phyloP scores from a whole-genome alignment of 345 rosid species.

The Leavenworthia alabamica region DNA sequence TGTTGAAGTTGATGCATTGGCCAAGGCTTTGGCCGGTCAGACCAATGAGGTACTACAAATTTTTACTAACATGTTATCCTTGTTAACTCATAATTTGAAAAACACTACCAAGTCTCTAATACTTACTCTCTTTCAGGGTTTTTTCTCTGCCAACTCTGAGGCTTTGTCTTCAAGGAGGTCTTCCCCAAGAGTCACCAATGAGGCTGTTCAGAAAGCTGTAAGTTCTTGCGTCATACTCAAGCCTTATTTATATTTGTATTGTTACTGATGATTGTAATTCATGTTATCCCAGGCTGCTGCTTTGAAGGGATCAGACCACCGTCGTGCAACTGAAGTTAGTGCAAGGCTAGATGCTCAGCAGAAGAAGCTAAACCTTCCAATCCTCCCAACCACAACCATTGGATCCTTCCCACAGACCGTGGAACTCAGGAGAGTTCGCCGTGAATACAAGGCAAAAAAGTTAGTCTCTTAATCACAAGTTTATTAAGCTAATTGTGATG shows the following conservation, averaged over 20 bases:
- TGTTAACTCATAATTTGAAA: not conserved
- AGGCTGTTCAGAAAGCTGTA: slow-evolving; percentile 93
- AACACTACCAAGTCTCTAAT: not conserved
- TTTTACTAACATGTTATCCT: not conserved
- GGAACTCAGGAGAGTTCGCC: slow-evolving; percentile 96
- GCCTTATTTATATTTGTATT: not conserved
- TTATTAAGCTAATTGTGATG: not conserved
- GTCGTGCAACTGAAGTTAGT: slow-evolving; percentile 81
- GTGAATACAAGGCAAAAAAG: slow-evolving; percentile 98
- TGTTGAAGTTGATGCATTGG: slow-evolving; percentile 87
- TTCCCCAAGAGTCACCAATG: slow-evolving; percentile 88
- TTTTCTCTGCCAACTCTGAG: slow-evolving; percentile 70
- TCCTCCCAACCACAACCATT: slow-evolving; percentile 94
- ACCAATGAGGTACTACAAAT: slow-evolving; percentile 59
- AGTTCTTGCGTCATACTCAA: slow-evolving; percentile 28
- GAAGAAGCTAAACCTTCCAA: slow-evolving; percentile 90
- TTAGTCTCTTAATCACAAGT: not conserved
- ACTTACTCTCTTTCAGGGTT: slow-evolving; percentile 41
- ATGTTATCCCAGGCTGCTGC: slow-evolving; percentile 74
- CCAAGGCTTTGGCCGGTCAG: slow-evolving; percentile 82
- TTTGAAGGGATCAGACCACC: slow-evolving; percentile 85
- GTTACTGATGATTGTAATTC: not conserved
- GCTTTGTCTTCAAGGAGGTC: slow-evolving; percentile 85
- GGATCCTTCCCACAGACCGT: slow-evolving; percentile 95
- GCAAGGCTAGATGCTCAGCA: slow-evolving; percentile 91